Evolutionary conservation across 2,329 filamentous ascomycete species (phyloP).

Genomic region (Teratosphaeriaceae sp.): DNA sequence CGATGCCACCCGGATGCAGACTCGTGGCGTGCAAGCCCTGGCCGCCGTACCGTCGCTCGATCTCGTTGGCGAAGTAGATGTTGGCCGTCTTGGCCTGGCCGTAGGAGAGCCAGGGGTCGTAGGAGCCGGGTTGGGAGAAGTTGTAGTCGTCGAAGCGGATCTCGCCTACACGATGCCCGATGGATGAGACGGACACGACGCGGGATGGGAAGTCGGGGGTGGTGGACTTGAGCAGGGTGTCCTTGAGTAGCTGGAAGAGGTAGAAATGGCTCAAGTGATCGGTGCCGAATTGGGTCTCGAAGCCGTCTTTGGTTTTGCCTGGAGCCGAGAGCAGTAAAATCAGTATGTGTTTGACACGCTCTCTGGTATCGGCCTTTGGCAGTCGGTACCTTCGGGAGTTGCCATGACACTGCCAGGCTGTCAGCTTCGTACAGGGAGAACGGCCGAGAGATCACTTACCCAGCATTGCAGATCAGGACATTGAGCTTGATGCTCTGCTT

Average conservation of each 20-base stretch:
- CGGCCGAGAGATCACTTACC: constrained; percentile 2
- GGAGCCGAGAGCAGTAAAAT: no score
- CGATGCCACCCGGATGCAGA: neutral
- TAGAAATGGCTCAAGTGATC: constrained; percentile 51
- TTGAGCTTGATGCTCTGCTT: constrained; percentile 14
- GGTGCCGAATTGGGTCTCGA: constrained; percentile 47
- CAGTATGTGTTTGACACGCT: no score
- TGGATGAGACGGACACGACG: constrained; percentile 41
- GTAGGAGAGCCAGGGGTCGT: constrained; percentile 37
- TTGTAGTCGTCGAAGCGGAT: constrained; percentile 37
- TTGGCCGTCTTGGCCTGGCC: constrained; percentile 47
- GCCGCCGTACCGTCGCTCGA: no score
- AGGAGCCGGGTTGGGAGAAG: constrained; percentile 24
- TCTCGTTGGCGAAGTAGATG: constrained; percentile 45
- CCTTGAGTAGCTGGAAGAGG: constrained; percentile 45
- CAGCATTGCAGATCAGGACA: constrained; percentile 18
- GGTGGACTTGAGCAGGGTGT: constrained; percentile 34
- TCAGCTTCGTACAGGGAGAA: neutral
- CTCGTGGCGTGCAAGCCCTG: constrained; percentile 6
- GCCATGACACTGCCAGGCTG: constrained; percentile 33
- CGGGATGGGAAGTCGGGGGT: constrained; percentile 39
- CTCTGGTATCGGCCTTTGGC: no score
- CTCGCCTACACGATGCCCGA: constrained; percentile 33
- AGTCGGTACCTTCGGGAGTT: constrained; percentile 11
- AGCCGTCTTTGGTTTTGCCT: constrained; percentile 37